Percentiles rank a stretch among this genome's conserved stretches.
Evolutionary conservation across 805 yeast genomes (phyloP).

Genomic region (Dipodascus geniculatus): DNA sequence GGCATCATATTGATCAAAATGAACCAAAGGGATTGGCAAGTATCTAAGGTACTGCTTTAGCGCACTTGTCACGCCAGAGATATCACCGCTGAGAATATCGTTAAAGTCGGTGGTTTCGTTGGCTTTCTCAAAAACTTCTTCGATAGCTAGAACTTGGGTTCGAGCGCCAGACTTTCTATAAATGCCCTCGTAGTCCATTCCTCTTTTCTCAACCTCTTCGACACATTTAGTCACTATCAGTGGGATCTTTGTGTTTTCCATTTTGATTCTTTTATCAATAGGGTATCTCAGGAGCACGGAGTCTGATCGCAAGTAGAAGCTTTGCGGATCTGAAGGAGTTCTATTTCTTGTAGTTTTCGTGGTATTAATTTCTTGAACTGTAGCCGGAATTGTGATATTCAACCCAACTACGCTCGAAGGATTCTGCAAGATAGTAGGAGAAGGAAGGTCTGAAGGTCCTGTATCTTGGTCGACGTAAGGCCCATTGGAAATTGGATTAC

Average conservation of each 20-base stretch:
- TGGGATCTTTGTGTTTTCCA: slow-evolving; percentile 58
- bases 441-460: background rate
- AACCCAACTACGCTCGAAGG: background rate
- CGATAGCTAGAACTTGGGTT: slow-evolving; percentile 44
- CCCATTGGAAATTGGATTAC: background rate
- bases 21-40: slow-evolving; percentile 75
- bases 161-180: slow-evolving; percentile 83
- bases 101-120: slow-evolving; percentile 27
- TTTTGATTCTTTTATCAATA: slow-evolving; percentile 48
- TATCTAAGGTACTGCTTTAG: slow-evolving; percentile 78
- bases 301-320: background rate
- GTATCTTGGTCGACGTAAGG: slow-evolving; percentile 2
- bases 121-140: slow-evolving; percentile 27
- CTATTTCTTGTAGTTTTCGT: background rate
- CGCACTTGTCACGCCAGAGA: slow-evolving; percentile 77
- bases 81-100: slow-evolving; percentile 43
- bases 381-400: background rate
- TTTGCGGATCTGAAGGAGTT: background rate
- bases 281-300: slow-evolving; percentile 37
- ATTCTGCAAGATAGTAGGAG: background rate
- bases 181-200: slow-evolving; percentile 72
- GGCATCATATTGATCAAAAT: slow-evolving; percentile 54
- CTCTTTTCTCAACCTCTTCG: slow-evolving; percentile 64
- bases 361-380: background rate
- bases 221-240: slow-evolving; percentile 60